Evolutionary conservation across 2,329 filamentous ascomycete genomes (phyloP).

Genomic region (Trichoderma koningiopsis): DNA sequence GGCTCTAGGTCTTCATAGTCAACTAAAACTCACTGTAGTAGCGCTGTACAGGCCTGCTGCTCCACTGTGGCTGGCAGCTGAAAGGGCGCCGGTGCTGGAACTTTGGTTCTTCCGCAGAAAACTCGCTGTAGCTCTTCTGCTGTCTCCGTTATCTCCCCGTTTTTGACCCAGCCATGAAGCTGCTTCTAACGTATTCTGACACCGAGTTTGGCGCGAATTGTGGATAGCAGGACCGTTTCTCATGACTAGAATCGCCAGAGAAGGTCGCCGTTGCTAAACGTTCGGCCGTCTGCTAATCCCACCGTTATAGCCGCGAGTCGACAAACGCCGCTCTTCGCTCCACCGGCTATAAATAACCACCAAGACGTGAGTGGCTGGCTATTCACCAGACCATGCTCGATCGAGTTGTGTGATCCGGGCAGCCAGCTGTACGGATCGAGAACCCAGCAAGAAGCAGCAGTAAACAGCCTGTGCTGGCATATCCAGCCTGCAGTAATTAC

Average conservation of each 20-base stretch:
- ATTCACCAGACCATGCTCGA: background rate
- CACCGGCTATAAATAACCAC: conserved; percentile 18
- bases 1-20: background rate
- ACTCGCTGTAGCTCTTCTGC: background rate
- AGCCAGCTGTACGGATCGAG: background rate
- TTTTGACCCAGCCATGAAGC: background rate
- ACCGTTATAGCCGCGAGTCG: conserved; percentile 12
- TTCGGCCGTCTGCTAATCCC: background rate
- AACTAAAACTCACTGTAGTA: background rate
- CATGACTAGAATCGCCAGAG: background rate
- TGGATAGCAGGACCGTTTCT: background rate
- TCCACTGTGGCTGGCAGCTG: conserved; percentile 2
- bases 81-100: conserved; percentile 4
- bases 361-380: background rate
- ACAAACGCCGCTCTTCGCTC: background rate
- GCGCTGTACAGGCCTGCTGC: background rate
- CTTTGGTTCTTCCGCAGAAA: background rate
- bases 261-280: background rate
- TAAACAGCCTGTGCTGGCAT: conserved; percentile 6
- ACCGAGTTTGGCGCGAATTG: background rate
- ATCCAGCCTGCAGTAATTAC: background rate
- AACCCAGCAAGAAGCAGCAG: background rate
- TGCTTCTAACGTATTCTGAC: background rate
- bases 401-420: background rate
- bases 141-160: conserved; percentile 1